Percentiles rank a stretch among this genome's conserved stretches.
These are phyloP conservation scores for Blastosporella zonata DNA, from an alignment of 1,284 basidiomycete species.

Conservation along the genomic window DNA sequence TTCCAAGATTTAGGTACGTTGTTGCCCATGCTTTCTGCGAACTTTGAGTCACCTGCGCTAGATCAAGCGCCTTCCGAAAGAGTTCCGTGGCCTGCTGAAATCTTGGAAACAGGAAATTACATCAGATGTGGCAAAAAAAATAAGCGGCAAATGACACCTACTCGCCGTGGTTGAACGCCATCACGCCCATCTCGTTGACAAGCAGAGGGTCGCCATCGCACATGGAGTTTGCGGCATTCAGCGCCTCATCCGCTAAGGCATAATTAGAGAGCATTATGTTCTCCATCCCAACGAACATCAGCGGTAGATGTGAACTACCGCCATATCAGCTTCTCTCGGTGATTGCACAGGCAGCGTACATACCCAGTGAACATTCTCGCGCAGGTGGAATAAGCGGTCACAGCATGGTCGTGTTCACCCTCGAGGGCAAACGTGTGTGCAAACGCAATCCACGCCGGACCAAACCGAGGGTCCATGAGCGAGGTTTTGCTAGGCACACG, in stretches of 20 bases:
- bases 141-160: constrained; percentile 38
- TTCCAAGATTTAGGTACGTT: constrained; percentile 89
- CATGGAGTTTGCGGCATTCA: constrained; percentile 77
- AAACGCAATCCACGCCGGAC: constrained; percentile 96
- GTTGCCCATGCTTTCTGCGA: constrained; percentile 82
- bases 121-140: background rate
- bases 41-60: constrained; percentile 80
- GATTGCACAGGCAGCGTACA: constrained; percentile 22
- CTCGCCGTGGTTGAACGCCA: constrained; percentile 85
- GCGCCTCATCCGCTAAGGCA: constrained; percentile 81
- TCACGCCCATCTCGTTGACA: constrained; percentile 91
- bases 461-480: constrained; percentile 95
- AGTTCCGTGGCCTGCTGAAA: constrained; percentile 67
- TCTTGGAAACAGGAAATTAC: constrained; percentile 32
- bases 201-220: constrained; percentile 87
- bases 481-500: constrained; percentile 76
- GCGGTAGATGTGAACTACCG: constrained; percentile 82
- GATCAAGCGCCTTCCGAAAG: constrained; percentile 71
- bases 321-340: constrained; percentile 7
- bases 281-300: constrained; percentile 98
- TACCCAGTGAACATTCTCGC: constrained; percentile 93
- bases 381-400: constrained; percentile 96
- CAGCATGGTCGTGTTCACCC: constrained; percentile 97
- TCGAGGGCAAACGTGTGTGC: constrained; percentile 97
- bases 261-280: constrained; percentile 89